These are phyloP conservation scores for Saccharomyces hybrid DNA, from an alignment of 1,139 yeast species.

Conservation along the genomic window DNA sequence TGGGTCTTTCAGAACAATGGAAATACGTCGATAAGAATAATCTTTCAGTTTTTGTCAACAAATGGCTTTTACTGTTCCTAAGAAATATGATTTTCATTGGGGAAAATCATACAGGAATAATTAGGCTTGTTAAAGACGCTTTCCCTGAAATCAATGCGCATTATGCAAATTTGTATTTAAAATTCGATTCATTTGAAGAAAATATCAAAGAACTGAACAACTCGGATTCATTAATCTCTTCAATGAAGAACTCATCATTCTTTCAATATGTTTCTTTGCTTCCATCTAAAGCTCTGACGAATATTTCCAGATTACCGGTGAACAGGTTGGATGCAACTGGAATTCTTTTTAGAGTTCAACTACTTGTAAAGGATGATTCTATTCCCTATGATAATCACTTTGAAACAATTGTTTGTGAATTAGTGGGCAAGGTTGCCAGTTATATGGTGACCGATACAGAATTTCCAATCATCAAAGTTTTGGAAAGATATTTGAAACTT, in stretches of 20 bases:
- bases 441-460: slow-evolving; percentile 7
- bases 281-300: slow-evolving; percentile 17
- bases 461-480: neutral
- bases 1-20: slow-evolving; percentile 68
- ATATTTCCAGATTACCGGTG: slow-evolving; percentile 33
- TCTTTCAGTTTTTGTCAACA: slow-evolving; percentile 24
- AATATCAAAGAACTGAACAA: slow-evolving; percentile 7
- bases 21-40: slow-evolving; percentile 39
- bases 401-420: slow-evolving; percentile 5
- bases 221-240: slow-evolving; percentile 9
- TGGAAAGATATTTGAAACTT: neutral
- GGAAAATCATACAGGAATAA: slow-evolving; percentile 39
- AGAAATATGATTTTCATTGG: slow-evolving; percentile 45
- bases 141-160: slow-evolving; percentile 17
- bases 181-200: slow-evolving; percentile 17
- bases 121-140: slow-evolving; percentile 23
- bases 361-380: slow-evolving; percentile 25
- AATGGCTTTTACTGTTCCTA: slow-evolving; percentile 48
- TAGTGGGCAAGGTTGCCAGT: slow-evolving; percentile 11
- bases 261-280: slow-evolving; percentile 26
- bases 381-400: slow-evolving; percentile 11
- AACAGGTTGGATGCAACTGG: slow-evolving; percentile 44
- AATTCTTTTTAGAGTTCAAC: slow-evolving; percentile 35
- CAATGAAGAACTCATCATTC: slow-evolving; percentile 18
- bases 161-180: slow-evolving; percentile 12